phyloP scores from a whole-genome alignment of 352 stramenopile species.

The Phytophthora crassamura region DNA sequence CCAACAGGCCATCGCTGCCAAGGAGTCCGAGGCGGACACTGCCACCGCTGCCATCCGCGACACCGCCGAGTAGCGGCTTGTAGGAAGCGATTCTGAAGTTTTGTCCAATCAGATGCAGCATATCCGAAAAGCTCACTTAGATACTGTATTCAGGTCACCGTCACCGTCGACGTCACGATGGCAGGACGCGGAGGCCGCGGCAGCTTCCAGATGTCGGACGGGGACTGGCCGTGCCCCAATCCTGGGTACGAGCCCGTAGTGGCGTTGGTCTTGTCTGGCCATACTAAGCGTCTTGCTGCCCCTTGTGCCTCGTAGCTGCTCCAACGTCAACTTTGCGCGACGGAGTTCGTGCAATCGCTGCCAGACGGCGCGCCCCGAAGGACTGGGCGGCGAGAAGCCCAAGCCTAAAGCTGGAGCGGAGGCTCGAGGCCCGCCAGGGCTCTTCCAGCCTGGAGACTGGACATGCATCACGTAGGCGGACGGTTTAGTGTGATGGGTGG shows the following conservation, averaged over 20 bases:
- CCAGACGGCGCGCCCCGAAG: constrained; percentile 67
- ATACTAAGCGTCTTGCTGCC: constrained; percentile 6
- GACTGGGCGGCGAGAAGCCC: constrained; percentile 27
- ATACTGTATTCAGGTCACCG: constrained; percentile 25
- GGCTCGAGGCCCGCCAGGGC: constrained; percentile 62
- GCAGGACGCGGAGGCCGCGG: constrained; percentile 44
- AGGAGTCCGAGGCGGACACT: constrained; percentile 26
- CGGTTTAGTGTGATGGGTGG: too few relatives aligned
- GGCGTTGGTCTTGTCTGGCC: neutral
- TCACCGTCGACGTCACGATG: constrained; percentile 31
- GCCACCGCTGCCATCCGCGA: constrained; percentile 15
- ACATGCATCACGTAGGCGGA: constrained; percentile 74
- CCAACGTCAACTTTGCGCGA: constrained; percentile 87
- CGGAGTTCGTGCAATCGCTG: constrained; percentile 85
- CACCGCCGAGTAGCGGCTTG: constrained; percentile 12
- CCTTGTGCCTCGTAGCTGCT: constrained; percentile 53
- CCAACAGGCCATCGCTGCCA: constrained; percentile 29
- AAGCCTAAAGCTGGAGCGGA: constrained; percentile 45
- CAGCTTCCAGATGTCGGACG: constrained; percentile 65
- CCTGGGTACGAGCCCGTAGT: constrained; percentile 44
- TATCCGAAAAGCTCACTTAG: constrained; percentile 3
- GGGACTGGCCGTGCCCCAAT: constrained; percentile 87
- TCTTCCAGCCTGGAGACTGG: constrained; percentile 87
- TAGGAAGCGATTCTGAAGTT: constrained; percentile 26
- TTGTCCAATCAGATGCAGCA: constrained; percentile 40